Evolutionary conservation across 2,329 filamentous ascomycete species (phyloP), one percentile per base, ranked within the genome.

Genomic region (Diaporthe sp.): DNA sequence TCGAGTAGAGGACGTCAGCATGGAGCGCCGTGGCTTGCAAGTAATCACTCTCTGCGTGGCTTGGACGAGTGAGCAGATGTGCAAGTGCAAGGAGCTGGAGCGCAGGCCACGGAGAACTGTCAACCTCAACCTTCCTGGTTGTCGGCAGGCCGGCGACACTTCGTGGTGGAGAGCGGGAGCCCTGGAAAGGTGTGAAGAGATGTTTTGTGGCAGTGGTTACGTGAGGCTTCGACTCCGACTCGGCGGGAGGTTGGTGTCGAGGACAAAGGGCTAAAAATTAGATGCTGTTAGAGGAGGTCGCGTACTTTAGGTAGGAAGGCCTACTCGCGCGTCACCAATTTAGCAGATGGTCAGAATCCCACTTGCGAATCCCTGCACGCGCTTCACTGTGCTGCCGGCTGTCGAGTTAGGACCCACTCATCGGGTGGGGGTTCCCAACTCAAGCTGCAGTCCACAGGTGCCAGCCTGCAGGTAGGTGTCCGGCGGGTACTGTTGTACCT

Each of bases 311-410:
- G 9, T 17, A 19, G 22, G 19, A 19, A 39, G 28, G 44, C 46
- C 22, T 37, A 53, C 65, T 42, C 34, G 46, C 58, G 58, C 65
- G 65, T 70, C 65, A 70, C 65, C n/a, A 68, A 68, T 68, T 53
- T 68, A 68, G 60, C 25, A 46, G 13, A 61, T 15, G 37, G 39
- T 39, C n/a, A 39, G 25, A 28, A 28, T 28, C 37, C 37, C 42
- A 46, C 39, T 5, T 15, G 9, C 8, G n/a, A 31, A 39, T 25
- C 65, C 46, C 49, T 70, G 65, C 34, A 67, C 62, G 28, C 19
- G 62, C 62, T 65, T 49, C n/a, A 49, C 9, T 31, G 61, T 19
- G 42, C 61, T 65, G 44, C 42, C 42, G 44, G 44, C 62, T 37
- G 19, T 28, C 19, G 13, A 67, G 19, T 37, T 19, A n/a, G 44